Conservation (phyloP, 2,329 filamentous ascomycete genomes). For the Plectosphaerella sp. region DNA sequence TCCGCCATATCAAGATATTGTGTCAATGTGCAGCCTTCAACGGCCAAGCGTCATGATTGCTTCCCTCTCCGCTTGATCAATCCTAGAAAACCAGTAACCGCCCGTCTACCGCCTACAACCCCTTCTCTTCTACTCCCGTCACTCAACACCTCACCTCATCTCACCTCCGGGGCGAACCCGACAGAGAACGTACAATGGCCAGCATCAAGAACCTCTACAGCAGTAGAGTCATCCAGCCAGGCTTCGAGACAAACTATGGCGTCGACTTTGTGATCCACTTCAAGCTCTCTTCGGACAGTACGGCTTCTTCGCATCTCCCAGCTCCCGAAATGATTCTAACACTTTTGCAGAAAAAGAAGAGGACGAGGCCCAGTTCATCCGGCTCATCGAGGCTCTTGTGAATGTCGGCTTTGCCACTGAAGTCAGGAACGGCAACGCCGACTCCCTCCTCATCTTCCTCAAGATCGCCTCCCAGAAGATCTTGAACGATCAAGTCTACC, state of each 20-base stretch:
- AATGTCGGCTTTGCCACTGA: constrained; percentile 81
- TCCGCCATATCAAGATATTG: too few species aligned
- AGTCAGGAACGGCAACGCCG: constrained; percentile 73
- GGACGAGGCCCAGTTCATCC: constrained; percentile 71
- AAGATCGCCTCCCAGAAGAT: constrained; percentile 72
- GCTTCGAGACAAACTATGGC: constrained; percentile 24
- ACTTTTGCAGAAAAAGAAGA: constrained; percentile 54
- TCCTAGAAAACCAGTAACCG: too few species aligned
- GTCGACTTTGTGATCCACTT: constrained; percentile 90
- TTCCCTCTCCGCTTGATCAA: too few species aligned
- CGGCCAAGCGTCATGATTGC: too few species aligned
- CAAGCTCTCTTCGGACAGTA: constrained; percentile 51
- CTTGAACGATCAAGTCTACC: constrained; percentile 76
- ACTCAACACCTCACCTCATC: too few species aligned
- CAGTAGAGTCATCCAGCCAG: constrained; percentile 8
- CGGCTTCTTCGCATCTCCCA: too few species aligned
- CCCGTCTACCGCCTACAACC: too few species aligned
- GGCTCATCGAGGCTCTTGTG: constrained; percentile 71
- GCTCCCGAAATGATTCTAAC: neutral
- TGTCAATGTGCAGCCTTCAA: too few species aligned
- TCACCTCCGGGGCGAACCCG: too few species aligned
- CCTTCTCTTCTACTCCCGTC: too few species aligned
- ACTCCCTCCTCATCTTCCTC: constrained; percentile 77
- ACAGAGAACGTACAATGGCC: constrained; percentile 7
- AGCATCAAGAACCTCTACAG: constrained; percentile 11